phyloP scores from a whole-genome alignment of 2,329 filamentous ascomycete genomes.

The Blumeriella jaapii region DNA sequence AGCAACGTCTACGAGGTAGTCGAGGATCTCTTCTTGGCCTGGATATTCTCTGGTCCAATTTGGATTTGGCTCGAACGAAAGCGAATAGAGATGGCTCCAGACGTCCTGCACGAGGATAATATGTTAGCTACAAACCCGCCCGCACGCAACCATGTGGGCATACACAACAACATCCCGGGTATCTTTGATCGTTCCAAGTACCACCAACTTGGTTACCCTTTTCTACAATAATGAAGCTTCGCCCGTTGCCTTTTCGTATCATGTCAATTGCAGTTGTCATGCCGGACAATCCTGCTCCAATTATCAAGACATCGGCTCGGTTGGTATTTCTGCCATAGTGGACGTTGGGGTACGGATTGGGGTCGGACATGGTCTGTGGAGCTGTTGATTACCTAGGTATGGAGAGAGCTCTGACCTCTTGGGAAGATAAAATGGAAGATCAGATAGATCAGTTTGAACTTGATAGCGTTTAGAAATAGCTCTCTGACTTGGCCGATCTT shows the following conservation, averaged over 20 bases:
- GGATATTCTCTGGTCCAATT: constrained; percentile 47
- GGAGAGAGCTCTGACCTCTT: too few relatives aligned
- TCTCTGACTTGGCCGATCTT: too few relatives aligned
- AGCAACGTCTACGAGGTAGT: constrained; percentile 41
- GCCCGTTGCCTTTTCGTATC: constrained; percentile 33
- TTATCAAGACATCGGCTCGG: constrained; percentile 26
- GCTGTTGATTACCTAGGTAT: too few relatives aligned
- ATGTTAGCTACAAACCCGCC: neutral
- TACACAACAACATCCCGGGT: constrained; percentile 44
- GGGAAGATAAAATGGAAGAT: too few relatives aligned
- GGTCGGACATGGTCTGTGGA: constrained; percentile 8
- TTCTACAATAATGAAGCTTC: constrained; percentile 33
- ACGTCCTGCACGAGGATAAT: constrained; percentile 26
- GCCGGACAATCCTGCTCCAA: constrained; percentile 32
- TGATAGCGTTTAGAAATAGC: too few relatives aligned
- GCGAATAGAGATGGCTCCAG: constrained; percentile 43
- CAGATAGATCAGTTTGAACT: too few relatives aligned
- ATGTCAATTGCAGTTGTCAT: constrained; percentile 33
- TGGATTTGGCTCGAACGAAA: constrained; percentile 46
- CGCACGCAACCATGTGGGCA: constrained; percentile 19
- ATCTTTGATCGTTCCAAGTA: constrained; percentile 43
- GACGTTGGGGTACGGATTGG: constrained; percentile 7
- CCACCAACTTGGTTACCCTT: constrained; percentile 33
- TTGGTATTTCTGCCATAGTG: constrained; percentile 17
- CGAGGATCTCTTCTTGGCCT: constrained; percentile 46